These are phyloP conservation scores for Nicotiana sylvestris DNA, from an alignment of 257 asterid species.

Conservation along the genomic window DNA sequence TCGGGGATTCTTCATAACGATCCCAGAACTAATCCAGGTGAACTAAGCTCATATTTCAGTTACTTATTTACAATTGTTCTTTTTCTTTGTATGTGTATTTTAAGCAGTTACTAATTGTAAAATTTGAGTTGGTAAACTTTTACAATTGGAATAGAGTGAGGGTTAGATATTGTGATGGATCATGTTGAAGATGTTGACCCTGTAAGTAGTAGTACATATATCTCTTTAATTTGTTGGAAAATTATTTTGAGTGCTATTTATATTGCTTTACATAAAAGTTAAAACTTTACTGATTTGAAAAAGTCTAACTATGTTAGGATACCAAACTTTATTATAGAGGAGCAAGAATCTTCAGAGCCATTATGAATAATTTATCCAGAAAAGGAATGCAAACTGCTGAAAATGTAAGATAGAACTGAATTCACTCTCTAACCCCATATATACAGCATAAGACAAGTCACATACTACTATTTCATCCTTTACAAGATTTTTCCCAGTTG, in stretches of 20 bases:
- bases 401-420: constrained; percentile 17
- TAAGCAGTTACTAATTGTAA: background rate
- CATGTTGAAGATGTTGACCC: constrained; percentile 55
- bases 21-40: no score
- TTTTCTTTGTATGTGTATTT: background rate
- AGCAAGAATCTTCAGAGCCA: constrained; percentile 26
- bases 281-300: background rate
- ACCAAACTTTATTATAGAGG: constrained; percentile 34
- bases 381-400: constrained; percentile 40
- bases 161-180: constrained; percentile 79
- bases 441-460: no score
- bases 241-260: background rate
- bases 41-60: background rate
- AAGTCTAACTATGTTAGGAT: constrained; percentile 3
- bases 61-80: constrained; percentile 20
- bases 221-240: background rate
- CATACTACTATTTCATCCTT: no score
- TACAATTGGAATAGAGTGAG: constrained; percentile 71
- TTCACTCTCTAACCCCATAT: no score
- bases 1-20: no score
- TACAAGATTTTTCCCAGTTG: no score
- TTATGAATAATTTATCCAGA: constrained; percentile 29
- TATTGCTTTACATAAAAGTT: background rate
- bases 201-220: constrained; percentile 32
- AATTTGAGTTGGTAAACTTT: constrained; percentile 35